Percentiles rank a stretch among this genome's conserved stretches.
These are phyloP conservation scores for Beauveria sp. DNA, from an alignment of 2,329 filamentous ascomycete species.

Conservation along the genomic window DNA sequence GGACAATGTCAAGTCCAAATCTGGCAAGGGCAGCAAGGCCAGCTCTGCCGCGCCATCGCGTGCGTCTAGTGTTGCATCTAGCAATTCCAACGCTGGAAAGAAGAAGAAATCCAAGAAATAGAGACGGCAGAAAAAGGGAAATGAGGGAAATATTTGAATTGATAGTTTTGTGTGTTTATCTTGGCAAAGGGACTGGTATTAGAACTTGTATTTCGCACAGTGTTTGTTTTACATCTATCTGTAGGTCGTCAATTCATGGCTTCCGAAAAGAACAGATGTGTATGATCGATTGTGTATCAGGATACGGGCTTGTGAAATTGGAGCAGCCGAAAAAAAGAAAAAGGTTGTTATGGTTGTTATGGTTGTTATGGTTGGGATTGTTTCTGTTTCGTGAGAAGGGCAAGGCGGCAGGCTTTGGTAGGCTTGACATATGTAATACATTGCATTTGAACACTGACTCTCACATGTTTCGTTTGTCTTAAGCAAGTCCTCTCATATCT, in stretches of 20 bases:
- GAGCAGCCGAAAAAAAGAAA: neutral
- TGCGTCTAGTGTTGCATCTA: conserved; percentile 81
- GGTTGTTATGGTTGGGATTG: neutral
- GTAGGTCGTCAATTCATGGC: neutral
- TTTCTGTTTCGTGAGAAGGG: neutral
- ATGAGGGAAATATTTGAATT: neutral
- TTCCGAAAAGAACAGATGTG: neutral
- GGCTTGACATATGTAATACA: neutral
- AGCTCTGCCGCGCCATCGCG: conserved; percentile 72
- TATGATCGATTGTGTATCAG: neutral
- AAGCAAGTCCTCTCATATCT: neutral
- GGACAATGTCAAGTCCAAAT: conserved; percentile 83
- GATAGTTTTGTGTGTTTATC: neutral
- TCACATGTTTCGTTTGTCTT: neutral
- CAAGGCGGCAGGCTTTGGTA: neutral
- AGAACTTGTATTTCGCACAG: neutral
- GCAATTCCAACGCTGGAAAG: conserved; percentile 37
- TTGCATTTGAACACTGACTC: no score
- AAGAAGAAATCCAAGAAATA: conserved; percentile 12
- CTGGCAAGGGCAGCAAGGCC: conserved; percentile 58
- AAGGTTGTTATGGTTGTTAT: neutral
- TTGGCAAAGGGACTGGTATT: neutral
- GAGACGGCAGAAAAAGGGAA: neutral
- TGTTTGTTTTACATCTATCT: neutral
- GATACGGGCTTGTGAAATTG: neutral